Evolutionary conservation across 2,329 filamentous ascomycete species (phyloP), one percentile per base, ranked within the genome.

Genomic region (Rhinocladiella similis): DNA sequence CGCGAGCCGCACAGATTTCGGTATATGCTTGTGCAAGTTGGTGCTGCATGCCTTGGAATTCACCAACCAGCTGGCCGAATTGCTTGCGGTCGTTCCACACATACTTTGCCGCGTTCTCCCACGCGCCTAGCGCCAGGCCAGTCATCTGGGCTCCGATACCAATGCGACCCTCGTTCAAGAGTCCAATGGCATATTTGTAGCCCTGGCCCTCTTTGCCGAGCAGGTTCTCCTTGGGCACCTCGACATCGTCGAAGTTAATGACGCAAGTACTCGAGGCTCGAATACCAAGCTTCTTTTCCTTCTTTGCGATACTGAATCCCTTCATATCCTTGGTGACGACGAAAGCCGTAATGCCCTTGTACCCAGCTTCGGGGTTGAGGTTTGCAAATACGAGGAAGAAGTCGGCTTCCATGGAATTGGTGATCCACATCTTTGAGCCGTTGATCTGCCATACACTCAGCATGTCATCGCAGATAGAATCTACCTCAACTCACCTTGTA

Each of bases 381-480:
- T 97, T 99, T 69, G 94, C 94, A 70, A 99, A 99, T 56, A 99
- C 94, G 69, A 99, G 93, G 78, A 97, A 99, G 79, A 97, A 88
- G 58, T 86, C 86, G 18, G 94, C 89, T 77, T 99, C 94, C 78
- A 93, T 87, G 49, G 89, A 88, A 81, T 99, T 99, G 62, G 94
- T 99, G 76, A 99, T 99, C 94, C 94, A 99, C 94, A 99, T 99
- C 84, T 99, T 99, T 74, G 85, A 86, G 48, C 94, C 94, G 59
- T 85, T 89, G 74, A 99, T 89, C 75, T 82, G 87, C 29, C 45
- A 6, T 25, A 45, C 42, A 48, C 6, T 61, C 5, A 61, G 54
- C 36, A 42, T 27, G 7, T 18, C n/a, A 33, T 33, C 10, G 29
- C 29, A 33, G 18, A 19, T 12, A 3, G 7, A 49, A 3, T 27